Conservation (phyloP, 441 rosid genomes). For the Biscutella auriculata region DNA sequence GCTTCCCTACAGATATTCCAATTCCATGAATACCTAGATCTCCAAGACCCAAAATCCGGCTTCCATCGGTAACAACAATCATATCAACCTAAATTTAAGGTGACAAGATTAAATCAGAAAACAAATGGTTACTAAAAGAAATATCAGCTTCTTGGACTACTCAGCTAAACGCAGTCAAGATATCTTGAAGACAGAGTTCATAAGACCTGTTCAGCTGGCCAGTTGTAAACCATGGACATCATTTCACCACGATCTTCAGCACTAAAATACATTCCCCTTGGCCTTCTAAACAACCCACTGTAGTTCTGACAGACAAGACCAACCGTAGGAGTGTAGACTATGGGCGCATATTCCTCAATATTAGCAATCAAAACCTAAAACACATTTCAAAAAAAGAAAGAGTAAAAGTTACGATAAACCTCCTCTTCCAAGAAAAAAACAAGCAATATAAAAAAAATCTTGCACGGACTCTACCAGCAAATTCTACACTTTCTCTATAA, state of each 20-base stretch:
- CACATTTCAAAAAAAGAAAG: no score
- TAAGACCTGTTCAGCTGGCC: slow-evolving; percentile 98
- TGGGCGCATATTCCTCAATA: slow-evolving; percentile 94
- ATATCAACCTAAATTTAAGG: slow-evolving; percentile 71
- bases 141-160: neutral
- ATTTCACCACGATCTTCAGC: slow-evolving; percentile 97
- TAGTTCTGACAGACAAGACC: slow-evolving; percentile 97
- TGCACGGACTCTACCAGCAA: neutral
- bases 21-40: slow-evolving; percentile 98
- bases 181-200: neutral
- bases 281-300: slow-evolving; percentile 94
- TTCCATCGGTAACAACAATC: slow-evolving; percentile 99
- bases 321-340: slow-evolving; percentile 98
- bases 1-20: slow-evolving; percentile 92
- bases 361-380: slow-evolving; percentile 75
- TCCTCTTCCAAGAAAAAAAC: neutral
- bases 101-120: neutral
- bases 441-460: neutral
- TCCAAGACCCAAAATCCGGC: slow-evolving; percentile 97
- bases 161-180: neutral
- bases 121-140: neutral
- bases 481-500: no score
- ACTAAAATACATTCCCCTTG: slow-evolving; percentile 97
- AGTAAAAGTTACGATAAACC: neutral
- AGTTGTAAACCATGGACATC: slow-evolving; percentile 99